These are phyloP conservation scores for Podospora conica DNA, from an alignment of 495 filamentous ascomycete species.

Conservation along the genomic window DNA sequence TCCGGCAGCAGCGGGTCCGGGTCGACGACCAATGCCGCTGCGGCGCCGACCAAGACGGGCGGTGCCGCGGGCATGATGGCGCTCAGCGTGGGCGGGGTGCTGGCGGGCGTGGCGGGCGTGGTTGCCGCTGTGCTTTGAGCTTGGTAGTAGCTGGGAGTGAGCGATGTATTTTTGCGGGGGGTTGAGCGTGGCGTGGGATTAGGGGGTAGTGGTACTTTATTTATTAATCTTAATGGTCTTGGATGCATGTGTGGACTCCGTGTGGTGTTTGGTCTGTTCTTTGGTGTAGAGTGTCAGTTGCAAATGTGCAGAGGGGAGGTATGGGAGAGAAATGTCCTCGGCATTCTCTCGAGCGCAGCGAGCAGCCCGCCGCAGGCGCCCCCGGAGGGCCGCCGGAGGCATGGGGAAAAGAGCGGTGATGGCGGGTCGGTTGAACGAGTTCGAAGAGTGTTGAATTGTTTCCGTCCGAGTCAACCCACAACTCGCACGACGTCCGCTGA, in stretches of 20 bases:
- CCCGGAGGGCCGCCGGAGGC: not conserved
- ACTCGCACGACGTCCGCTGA: not conserved
- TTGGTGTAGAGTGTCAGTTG: not conserved
- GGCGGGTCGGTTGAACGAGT: too few species aligned
- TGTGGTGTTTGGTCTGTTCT: too few species aligned
- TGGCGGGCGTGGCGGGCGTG: conserved; percentile 32
- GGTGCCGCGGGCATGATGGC: conserved; percentile 27
- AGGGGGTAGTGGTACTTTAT: not conserved
- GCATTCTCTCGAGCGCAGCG: not conserved
- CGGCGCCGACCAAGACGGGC: conserved; percentile 22
- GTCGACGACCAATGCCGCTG: conserved; percentile 17
- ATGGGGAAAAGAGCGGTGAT: not conserved
- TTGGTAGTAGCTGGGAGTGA: too few species aligned
- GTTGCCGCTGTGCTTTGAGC: conserved; percentile 31
- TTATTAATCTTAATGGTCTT: not conserved
- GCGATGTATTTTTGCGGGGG: too few species aligned
- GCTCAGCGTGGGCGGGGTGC: conserved; percentile 25
- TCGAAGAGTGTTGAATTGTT: too few species aligned
- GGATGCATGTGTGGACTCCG: too few species aligned
- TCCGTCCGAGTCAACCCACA: too few species aligned
- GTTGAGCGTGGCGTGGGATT: not conserved
- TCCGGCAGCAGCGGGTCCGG: conserved; percentile 10
- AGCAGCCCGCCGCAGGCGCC: not conserved
- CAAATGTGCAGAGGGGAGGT: not conserved
- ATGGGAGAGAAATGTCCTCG: not conserved